Evolutionary conservation across 257 asterid genomes (phyloP), one percentile per base, ranked within the genome.

Genomic region (Orobanche coerulescens): DNA sequence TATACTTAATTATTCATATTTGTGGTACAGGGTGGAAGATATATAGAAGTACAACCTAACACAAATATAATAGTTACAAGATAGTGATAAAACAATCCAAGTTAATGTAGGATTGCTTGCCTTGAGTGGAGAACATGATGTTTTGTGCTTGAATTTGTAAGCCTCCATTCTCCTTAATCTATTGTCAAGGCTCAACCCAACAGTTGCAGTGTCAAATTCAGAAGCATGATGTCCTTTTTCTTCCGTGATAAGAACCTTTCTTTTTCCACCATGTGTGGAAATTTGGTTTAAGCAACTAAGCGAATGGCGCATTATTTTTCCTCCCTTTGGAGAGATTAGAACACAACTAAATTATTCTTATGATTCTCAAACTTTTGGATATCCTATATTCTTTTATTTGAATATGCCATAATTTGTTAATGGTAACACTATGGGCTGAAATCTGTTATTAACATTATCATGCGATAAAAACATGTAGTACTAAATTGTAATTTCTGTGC

Each of bases 111-210:
- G 39, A 26, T 28, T 23, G 11, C 15, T 59, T 26, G 10, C 47
- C 66, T 49, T 72, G 33, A 19, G 7, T 15, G 54, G 51, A 14
- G 61, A 64, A 51, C 28, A 67, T 24, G 36, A 46, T 22, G 46
- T 9, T 47, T 44, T 65, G 37, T 47, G 46, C 37, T 47, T 58
- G 50, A 64, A 58, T 23, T 30, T 46, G 26, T 57, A 58, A 33
- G 33, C 25, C 24, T 53, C 18, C 61, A 48, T 13, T 24, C 53
- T 18, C 2, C 54, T 37, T 50, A 57, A 13, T 42, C 28, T 34
- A 31, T 26, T 49, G 7, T 48, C 48, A 54, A 26, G 24, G 60
- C 19, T 62, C 49, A 28, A n/a, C n/a, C n/a, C n/a, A n/a, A n/a
- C n/a, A n/a, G n/a, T n/a, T n/a, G n/a, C 57, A 51, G 10, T 31